A percentile compares a stretch with the other conserved stretches of the same genome.
phyloP scores from a whole-genome alignment of 2,329 filamentous ascomycete genomes.

The Trichophaea hybrida region DNA sequence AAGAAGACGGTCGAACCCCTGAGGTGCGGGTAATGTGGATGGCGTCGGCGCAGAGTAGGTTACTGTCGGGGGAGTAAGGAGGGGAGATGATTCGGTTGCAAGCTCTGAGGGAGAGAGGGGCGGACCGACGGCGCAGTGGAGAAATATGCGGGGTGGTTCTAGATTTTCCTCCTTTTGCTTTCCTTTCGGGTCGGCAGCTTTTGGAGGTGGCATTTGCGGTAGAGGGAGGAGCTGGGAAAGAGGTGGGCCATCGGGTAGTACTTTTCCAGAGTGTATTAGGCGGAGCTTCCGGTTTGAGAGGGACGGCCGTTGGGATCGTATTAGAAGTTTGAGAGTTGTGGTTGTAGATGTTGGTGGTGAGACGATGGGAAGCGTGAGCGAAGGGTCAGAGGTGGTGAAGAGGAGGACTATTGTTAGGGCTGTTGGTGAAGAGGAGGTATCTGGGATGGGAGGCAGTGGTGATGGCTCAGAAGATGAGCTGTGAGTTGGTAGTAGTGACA shows the following conservation, averaged over 20 bases:
- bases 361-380: conserved; percentile 64
- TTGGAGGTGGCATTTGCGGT: conserved; percentile 31
- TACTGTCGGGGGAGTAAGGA: neutral
- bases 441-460: neutral
- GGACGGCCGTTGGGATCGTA: conserved; percentile 55
- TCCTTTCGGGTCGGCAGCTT: conserved; percentile 30
- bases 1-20: conserved; percentile 79
- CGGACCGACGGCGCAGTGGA: conserved; percentile 85
- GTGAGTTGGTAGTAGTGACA: neutral
- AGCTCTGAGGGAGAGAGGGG: conserved; percentile 55
- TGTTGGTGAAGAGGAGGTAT: conserved; percentile 29
- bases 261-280: conserved; percentile 78
- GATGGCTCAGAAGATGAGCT: neutral
- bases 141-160: conserved; percentile 55
- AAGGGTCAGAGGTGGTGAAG: conserved; percentile 64
- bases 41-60: conserved; percentile 21
- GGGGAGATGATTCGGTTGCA: conserved; percentile 27
- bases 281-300: conserved; percentile 59
- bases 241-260: conserved; percentile 51
- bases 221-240: conserved; percentile 47
- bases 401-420: conserved; percentile 66
- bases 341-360: conserved; percentile 55
- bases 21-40: conserved; percentile 43
- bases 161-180: conserved; percentile 51
- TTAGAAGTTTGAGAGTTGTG: conserved; percentile 64